These are phyloP conservation scores for Leonotis leonurus DNA, from an alignment of 257 asterid species.

Conservation along the genomic window DNA sequence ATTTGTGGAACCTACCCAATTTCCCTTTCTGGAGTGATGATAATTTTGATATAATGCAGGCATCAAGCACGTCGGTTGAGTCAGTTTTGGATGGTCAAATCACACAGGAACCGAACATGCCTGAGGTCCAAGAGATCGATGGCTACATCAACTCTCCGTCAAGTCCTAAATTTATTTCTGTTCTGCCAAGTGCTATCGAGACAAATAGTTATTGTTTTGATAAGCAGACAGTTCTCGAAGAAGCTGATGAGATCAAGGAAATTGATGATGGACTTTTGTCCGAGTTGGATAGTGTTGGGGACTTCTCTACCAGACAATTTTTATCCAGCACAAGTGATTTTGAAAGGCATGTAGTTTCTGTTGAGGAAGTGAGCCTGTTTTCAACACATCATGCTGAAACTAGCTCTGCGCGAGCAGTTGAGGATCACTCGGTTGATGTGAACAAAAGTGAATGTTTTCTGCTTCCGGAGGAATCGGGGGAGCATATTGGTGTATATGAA, in stretches of 20 bases:
- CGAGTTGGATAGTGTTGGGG: conserved; percentile 73
- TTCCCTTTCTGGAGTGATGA: too few species aligned
- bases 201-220: conserved; percentile 30
- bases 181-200: conserved; percentile 33
- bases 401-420: conserved; percentile 12
- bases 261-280: conserved; percentile 62
- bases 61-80: conserved; percentile 24
- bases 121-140: conserved; percentile 37
- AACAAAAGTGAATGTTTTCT: conserved; percentile 14
- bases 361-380: conserved; percentile 24
- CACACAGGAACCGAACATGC: conserved; percentile 22
- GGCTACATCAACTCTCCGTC: conserved; percentile 36
- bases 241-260: conserved; percentile 54
- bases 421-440: conserved; percentile 17
- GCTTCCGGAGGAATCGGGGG: conserved; percentile 15
- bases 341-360: conserved; percentile 24
- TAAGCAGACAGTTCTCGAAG: conserved; percentile 40
- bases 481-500: conserved; percentile 25
- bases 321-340: conserved; percentile 30
- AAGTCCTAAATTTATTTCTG: conserved; percentile 39
- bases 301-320: conserved; percentile 39
- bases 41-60: conserved; percentile 29
- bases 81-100: conserved; percentile 23
- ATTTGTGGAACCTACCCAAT: too few species aligned
- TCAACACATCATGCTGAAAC: conserved; percentile 19